Conservation (phyloP, 345 rosid species). For the Carallia brachiata region DNA sequence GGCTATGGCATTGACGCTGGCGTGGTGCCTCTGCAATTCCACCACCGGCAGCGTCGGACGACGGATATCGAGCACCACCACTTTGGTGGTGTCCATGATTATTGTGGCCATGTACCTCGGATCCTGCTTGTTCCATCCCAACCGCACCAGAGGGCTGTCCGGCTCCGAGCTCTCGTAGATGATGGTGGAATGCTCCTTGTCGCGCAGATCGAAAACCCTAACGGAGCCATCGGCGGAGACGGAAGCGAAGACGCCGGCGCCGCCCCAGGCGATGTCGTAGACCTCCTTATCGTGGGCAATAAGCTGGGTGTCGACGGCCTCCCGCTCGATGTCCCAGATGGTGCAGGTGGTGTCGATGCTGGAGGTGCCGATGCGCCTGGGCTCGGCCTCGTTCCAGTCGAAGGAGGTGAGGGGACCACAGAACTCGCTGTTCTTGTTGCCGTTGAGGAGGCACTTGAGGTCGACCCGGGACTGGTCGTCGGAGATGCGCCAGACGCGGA, state of each 20-base stretch:
- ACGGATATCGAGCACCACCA: conserved; percentile 92
- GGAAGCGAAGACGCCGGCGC: conserved; percentile 90
- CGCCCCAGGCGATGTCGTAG: conserved; percentile 97
- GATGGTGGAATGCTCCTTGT: conserved; percentile 89
- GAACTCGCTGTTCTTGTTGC: conserved; percentile 84
- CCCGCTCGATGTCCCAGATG: conserved; percentile 93
- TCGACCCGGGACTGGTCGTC: conserved; percentile 70
- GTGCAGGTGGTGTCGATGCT: conserved; percentile 93
- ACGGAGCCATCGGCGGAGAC: conserved; percentile 95
- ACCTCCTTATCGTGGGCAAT: conserved; percentile 98
- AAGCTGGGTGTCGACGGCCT: conserved; percentile 88
- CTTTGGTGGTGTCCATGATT: conserved; percentile 91
- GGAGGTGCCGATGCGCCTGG: conserved; percentile 82
- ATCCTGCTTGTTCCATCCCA: conserved; percentile 99
- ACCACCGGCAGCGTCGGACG: conserved; percentile 88
- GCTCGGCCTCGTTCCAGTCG: conserved; percentile 97
- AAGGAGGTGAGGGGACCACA: conserved; percentile 90
- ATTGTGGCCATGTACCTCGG: conserved; percentile 97
- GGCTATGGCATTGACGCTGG: conserved; percentile 86
- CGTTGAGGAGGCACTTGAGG: conserved; percentile 66
- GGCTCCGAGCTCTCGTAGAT: conserved; percentile 95
- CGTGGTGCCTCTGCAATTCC: conserved; percentile 89
- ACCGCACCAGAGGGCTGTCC: conserved; percentile 78
- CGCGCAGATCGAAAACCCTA: conserved; percentile 81
- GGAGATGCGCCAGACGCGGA: conserved; percentile 78